Evolutionary conservation across 2,329 filamentous ascomycete species (phyloP).

Genomic region (Talaromyces rugulosus): DNA sequence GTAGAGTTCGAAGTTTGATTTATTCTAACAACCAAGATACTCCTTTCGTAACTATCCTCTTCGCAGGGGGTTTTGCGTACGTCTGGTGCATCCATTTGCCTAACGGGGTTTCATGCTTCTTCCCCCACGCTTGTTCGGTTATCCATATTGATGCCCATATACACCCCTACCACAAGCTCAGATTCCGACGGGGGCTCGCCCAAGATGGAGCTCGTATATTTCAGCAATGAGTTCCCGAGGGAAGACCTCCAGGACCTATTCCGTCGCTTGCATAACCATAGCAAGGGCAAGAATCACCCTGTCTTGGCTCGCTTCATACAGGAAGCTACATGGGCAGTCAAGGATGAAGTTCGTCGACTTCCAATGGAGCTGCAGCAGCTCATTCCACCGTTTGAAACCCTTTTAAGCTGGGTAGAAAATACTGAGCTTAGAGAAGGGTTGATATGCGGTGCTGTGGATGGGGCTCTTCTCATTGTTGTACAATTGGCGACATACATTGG

Average conservation of each 20-base stretch:
- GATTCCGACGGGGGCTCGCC: background rate
- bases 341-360: constrained; percentile 33
- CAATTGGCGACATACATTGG: constrained; percentile 44
- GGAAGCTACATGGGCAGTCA: constrained; percentile 36
- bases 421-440: constrained; percentile 34
- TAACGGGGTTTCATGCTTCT: background rate
- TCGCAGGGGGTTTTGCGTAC: background rate
- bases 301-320: constrained; percentile 40
- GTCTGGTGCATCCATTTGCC: background rate
- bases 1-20: background rate
- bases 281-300: constrained; percentile 35
- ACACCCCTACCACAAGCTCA: background rate
- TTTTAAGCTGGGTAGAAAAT: constrained; percentile 12
- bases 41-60: background rate
- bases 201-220: constrained; percentile 33
- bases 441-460: constrained; percentile 44
- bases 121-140: background rate
- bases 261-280: constrained; percentile 36
- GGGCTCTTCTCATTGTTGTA: constrained; percentile 38
- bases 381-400: constrained; percentile 19
- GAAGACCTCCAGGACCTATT: constrained; percentile 41
- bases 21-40: background rate
- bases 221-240: constrained; percentile 48
- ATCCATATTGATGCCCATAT: constrained; percentile 1
- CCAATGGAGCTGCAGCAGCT: constrained; percentile 15